Evolutionary conservation across 2,329 filamentous ascomycete species (phyloP).

Genomic region (Ascosphaera apis): DNA sequence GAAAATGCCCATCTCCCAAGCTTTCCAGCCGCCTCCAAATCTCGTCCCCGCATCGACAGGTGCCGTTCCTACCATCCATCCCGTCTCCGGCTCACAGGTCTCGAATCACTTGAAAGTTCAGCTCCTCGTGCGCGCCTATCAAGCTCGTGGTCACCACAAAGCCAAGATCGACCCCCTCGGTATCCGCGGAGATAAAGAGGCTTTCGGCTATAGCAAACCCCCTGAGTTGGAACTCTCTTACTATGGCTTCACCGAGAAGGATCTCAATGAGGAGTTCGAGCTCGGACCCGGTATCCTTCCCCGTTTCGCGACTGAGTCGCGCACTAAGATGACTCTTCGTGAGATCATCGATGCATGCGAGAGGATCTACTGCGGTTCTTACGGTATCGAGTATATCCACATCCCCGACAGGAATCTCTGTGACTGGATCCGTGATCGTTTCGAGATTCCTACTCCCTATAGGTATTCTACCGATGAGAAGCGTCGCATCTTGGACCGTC

Average conservation of each 20-base stretch:
- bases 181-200: constrained; percentile 65
- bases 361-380: constrained; percentile 90
- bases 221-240: constrained; percentile 83
- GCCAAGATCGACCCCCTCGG: constrained; percentile 90
- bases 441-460: constrained; percentile 86
- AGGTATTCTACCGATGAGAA: constrained; percentile 98
- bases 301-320: constrained; percentile 67
- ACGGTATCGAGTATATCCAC: constrained; percentile 95
- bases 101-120: constrained; percentile 97
- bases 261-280: constrained; percentile 75
- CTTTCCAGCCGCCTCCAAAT: constrained; percentile 86
- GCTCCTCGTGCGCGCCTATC: constrained; percentile 87
- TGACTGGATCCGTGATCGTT: constrained; percentile 88
- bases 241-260: constrained; percentile 87
- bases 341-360: constrained; percentile 90
- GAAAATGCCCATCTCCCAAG: constrained; percentile 91
- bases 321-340: constrained; percentile 87
- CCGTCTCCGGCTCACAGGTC: constrained; percentile 55
- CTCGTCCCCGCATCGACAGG: constrained; percentile 65
- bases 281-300: constrained; percentile 89
- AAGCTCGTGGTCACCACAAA: constrained; percentile 95
- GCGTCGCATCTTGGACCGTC: constrained; percentile 82
- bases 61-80: constrained; percentile 50
- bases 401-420: constrained; percentile 94
- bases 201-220: constrained; percentile 67